A percentile compares a stretch with the other conserved stretches of the same genome.
Evolutionary conservation across 1,284 basidiomycete species (phyloP).

Genomic region (Apiotrichum brassicae): DNA sequence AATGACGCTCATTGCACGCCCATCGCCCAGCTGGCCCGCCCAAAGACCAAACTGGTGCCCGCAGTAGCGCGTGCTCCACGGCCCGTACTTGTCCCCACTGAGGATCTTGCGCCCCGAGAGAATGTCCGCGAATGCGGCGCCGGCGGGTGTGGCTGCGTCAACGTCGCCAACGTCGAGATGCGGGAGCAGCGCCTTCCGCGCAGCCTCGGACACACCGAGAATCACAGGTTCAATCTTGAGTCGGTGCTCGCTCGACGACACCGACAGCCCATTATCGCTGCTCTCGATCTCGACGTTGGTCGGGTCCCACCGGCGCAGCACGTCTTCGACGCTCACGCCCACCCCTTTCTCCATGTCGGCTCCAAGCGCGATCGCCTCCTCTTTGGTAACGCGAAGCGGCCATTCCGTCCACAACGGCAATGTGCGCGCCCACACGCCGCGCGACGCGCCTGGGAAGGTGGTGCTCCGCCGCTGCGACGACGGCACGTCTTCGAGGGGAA

Average conservation of each 20-base stretch:
- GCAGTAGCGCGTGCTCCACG: slow-evolving; percentile 77
- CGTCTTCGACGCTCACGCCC: slow-evolving; percentile 54
- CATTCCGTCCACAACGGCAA: slow-evolving; percentile 77
- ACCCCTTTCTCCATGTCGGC: slow-evolving; percentile 51
- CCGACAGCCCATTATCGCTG: slow-evolving; percentile 19
- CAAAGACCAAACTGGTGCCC: slow-evolving; percentile 89
- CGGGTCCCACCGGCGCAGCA: slow-evolving; percentile 46
- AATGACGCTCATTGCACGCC: slow-evolving; percentile 79
- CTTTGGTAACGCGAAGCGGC: slow-evolving; percentile 67
- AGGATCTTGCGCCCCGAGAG: slow-evolving; percentile 71
- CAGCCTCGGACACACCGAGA: slow-evolving; percentile 59
- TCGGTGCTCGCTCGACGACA: slow-evolving; percentile 48
- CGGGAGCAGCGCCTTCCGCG: slow-evolving; percentile 70
- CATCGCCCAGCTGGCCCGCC: slow-evolving; percentile 97
- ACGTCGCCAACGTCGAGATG: slow-evolving; percentile 67
- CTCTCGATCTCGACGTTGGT: slow-evolving; percentile 25
- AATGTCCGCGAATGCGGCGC: slow-evolving; percentile 69
- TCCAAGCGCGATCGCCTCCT: slow-evolving; percentile 59
- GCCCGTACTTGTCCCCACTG: slow-evolving; percentile 59
- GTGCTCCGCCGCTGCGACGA: slow-evolving; percentile 65
- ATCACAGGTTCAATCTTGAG: slow-evolving; percentile 57
- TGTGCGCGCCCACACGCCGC: slow-evolving; percentile 63
- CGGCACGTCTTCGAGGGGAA: slow-evolving; percentile 50
- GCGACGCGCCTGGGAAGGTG: slow-evolving; percentile 49
- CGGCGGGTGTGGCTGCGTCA: slow-evolving; percentile 59